Conservation (phyloP, 1,284 basidiomycete species). For the Malassezia slooffiae region DNA sequence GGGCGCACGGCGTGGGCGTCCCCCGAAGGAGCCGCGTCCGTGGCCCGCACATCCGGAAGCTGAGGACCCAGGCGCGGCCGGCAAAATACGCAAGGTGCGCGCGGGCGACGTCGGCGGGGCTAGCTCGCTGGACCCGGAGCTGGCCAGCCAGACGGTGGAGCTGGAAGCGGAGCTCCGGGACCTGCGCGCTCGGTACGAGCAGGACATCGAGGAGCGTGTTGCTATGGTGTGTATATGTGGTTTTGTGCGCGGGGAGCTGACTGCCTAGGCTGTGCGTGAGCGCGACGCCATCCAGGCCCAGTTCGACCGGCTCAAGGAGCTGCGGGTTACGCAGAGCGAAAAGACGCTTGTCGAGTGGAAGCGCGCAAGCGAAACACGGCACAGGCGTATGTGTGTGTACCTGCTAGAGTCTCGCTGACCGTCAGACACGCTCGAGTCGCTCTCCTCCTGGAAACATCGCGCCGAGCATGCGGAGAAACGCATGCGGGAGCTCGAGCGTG, state of each 20-base stretch:
- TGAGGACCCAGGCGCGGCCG: too few species aligned
- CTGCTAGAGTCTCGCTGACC: neutral
- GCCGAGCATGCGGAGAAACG: constrained; percentile 17
- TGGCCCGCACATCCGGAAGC: too few species aligned
- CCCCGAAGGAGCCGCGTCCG: constrained; percentile 11
- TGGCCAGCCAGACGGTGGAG: constrained; percentile 1
- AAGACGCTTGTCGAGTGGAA: constrained; percentile 28
- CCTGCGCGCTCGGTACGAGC: constrained; percentile 11
- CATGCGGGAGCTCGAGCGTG: constrained; percentile 6
- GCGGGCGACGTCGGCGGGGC: neutral
- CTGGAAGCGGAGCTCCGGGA: constrained; percentile 7
- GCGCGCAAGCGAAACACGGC: constrained; percentile 27
- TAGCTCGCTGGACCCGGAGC: neutral
- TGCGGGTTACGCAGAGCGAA: constrained; percentile 29
- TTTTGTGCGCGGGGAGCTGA: neutral
- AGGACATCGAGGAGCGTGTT: constrained; percentile 12
- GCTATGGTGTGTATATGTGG: neutral
- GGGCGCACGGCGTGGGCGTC: constrained; percentile 12
- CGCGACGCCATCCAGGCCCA: constrained; percentile 35
- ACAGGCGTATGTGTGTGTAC: constrained; percentile 16
- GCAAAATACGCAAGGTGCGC: constrained; percentile 1
- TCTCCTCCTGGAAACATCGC: constrained; percentile 12
- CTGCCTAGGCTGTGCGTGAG: constrained; percentile 15
- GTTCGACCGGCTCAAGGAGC: constrained; percentile 36
- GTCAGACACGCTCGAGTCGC: constrained; percentile 9